A percentile compares a stretch with the other conserved stretches of the same genome.
Conservation (phyloP, 768 basidiomycete species). For the Panaeolus papilionaceus region DNA sequence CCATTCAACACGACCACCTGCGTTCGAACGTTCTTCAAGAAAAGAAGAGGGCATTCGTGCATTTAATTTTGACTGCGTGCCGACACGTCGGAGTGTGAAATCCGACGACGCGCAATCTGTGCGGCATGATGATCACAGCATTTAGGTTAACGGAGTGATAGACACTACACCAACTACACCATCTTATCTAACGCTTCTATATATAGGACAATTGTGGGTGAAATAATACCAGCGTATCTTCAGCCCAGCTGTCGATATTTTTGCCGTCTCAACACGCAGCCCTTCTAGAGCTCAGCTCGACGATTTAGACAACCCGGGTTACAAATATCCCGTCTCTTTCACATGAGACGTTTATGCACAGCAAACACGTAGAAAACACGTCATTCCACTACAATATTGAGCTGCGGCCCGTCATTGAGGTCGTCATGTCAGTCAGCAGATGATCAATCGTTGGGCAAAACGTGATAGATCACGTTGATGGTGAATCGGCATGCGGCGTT, state of each 20-base stretch:
- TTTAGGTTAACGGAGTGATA: background rate
- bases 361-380: background rate
- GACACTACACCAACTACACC: background rate
- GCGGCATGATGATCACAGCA: background rate
- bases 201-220: background rate
- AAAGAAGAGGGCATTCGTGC: background rate
- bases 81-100: constrained; percentile 1
- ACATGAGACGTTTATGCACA: background rate
- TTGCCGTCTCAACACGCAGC: background rate
- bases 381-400: background rate
- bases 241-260: background rate
- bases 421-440: background rate
- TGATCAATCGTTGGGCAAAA: background rate
- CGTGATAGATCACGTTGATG: background rate
- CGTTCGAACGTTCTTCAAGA: background rate
- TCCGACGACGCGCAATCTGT: background rate
- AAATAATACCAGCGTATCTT: background rate
- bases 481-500: background rate
- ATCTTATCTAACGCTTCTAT: background rate
- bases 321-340: background rate
- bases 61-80: background rate
- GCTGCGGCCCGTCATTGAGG: background rate
- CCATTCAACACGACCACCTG: background rate
- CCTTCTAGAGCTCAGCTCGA: background rate
- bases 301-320: background rate